These are phyloP conservation scores for Aspergillus luchuensis DNA, from an alignment of 2,329 filamentous ascomycete genomes.

Conservation along the genomic window DNA sequence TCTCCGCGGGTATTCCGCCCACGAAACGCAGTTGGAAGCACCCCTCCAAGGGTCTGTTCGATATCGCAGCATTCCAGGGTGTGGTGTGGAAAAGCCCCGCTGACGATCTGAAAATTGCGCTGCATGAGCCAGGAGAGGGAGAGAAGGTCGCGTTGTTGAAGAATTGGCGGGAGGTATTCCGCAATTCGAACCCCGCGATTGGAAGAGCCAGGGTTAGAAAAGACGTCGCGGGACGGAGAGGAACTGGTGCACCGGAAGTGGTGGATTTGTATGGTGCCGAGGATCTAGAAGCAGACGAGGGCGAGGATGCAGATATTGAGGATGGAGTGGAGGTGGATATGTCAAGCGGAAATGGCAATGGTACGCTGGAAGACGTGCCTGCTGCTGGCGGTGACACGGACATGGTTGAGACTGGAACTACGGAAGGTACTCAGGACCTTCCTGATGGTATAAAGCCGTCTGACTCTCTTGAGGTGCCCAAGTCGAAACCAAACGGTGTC, in stretches of 20 bases:
- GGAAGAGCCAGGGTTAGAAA: slow-evolving; percentile 25
- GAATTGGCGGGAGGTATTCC: slow-evolving; percentile 51
- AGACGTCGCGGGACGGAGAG: slow-evolving; percentile 2
- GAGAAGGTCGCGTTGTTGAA: slow-evolving; percentile 48
- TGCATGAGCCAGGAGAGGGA: slow-evolving; percentile 43
- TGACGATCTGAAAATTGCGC: slow-evolving; percentile 26
- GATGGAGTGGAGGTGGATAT: not conserved
- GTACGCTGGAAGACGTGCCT: not conserved
- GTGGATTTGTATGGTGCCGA: not conserved
- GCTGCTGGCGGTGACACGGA: not conserved
- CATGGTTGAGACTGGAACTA: not conserved
- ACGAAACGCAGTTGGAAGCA: slow-evolving; percentile 1
- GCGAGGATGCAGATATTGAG: not conserved
- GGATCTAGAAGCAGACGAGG: not conserved
- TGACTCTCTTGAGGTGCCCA: not conserved
- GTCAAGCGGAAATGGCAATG: not conserved
- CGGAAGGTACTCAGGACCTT: slow-evolving; percentile 17
- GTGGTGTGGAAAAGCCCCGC: slow-evolving; percentile 43
- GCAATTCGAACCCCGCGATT: slow-evolving; percentile 35
- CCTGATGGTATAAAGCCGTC: slow-evolving; percentile 11
- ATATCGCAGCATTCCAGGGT: slow-evolving; percentile 39
- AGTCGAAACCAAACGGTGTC: not conserved
- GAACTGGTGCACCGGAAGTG: not conserved
- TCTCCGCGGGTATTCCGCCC: not conserved
- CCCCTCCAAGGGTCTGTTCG: slow-evolving; percentile 16